A percentile compares a stretch with the other conserved stretches of the same genome.
These are phyloP conservation scores for Entamoeba histolytica DNA, from an alignment of 208 protist genomes.

Conservation along the genomic window DNA sequence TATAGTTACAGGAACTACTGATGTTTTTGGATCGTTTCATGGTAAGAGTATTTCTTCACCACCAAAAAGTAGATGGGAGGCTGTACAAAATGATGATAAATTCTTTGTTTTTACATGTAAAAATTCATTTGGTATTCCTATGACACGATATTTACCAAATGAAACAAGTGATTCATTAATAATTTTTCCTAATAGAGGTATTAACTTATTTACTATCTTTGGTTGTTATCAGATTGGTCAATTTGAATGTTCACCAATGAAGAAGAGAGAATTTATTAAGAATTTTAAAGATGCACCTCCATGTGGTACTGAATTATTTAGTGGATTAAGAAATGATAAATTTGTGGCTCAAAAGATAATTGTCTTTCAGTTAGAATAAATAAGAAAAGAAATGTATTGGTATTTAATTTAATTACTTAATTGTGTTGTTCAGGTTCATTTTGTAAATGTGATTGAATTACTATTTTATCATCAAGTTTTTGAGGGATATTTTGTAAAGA, in stretches of 20 bases:
- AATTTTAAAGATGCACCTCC: not conserved
- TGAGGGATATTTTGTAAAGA: too few relatives aligned
- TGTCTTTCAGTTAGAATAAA: not conserved
- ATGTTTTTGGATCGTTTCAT: not conserved
- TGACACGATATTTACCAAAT: not conserved
- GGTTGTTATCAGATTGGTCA: not conserved
- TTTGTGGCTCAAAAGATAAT: not conserved
- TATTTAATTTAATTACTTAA: too few relatives aligned
- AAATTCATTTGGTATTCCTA: not conserved
- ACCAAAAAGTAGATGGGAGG: not conserved
- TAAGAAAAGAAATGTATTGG: too few relatives aligned
- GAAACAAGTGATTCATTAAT: not conserved
- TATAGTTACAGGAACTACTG: not conserved
- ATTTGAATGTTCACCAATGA: not conserved
- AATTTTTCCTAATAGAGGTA: not conserved
- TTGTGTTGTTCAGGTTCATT: too few relatives aligned
- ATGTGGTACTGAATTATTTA: not conserved
- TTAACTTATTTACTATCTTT: not conserved
- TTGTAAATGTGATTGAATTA: too few relatives aligned
- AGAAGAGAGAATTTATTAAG: not conserved
- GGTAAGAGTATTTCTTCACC: not conserved
- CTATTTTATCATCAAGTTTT: too few relatives aligned
- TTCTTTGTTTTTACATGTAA: not conserved
- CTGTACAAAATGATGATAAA: not conserved
- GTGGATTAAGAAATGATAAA: not conserved